phyloP scores from a whole-genome alignment of 441 rosid species.

The Breynia disticha region DNA sequence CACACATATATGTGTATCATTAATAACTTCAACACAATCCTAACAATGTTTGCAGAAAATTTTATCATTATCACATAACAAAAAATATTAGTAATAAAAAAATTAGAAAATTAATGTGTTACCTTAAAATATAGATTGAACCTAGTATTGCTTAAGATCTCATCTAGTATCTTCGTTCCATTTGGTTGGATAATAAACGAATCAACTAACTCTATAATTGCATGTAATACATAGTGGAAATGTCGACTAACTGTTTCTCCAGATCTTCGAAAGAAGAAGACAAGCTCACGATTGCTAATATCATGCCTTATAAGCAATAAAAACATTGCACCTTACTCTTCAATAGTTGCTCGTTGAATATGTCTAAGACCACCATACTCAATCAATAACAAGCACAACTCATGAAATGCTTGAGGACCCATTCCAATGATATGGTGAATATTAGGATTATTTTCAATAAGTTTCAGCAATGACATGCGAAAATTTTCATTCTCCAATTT shows the following conservation, averaged over 20 bases:
- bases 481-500: too few relatives aligned
- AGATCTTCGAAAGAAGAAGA: neutral
- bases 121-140: conserved; percentile 4
- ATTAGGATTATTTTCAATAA: too few relatives aligned
- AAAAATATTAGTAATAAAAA: too few relatives aligned
- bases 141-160: neutral
- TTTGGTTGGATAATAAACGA: neutral
- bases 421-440: neutral
- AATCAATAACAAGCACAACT: neutral
- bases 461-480: too few relatives aligned
- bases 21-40: too few relatives aligned
- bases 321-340: neutral
- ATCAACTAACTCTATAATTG: neutral
- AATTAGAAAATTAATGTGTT: too few relatives aligned
- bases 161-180: neutral
- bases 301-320: neutral
- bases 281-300: neutral
- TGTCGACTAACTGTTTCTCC: conserved; percentile 5
- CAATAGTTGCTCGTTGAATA: neutral
- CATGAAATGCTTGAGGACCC: neutral
- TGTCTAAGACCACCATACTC: neutral
- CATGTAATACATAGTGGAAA: conserved; percentile 3
- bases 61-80: too few relatives aligned
- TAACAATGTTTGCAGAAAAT: too few relatives aligned
- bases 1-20: too few relatives aligned